phyloP scores from a whole-genome alignment of 2,329 filamentous ascomycete genomes.

The Xylaria sp. region DNA sequence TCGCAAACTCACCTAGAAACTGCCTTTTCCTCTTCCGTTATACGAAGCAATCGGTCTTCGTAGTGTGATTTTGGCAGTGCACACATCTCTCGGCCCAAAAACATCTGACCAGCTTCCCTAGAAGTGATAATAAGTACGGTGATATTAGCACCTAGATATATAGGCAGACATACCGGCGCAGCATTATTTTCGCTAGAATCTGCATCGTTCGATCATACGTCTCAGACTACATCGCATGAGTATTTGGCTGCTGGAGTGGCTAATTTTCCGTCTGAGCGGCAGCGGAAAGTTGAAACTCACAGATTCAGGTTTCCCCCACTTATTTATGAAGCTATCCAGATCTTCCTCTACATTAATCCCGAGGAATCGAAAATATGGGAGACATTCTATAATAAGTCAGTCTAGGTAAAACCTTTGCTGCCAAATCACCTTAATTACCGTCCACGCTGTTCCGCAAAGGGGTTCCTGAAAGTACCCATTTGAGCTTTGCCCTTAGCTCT shows the following conservation, averaged over 20 bases:
- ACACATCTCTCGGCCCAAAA: constrained; percentile 31
- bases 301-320: constrained; percentile 11
- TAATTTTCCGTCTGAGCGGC: no score
- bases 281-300: constrained; percentile 12
- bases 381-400: constrained; percentile 30
- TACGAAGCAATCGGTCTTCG: not conserved
- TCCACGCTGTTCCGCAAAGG: constrained; percentile 25
- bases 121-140: not conserved
- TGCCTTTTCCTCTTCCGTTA: constrained; percentile 21
- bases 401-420: not conserved
- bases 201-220: constrained; percentile 11
- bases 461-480: constrained; percentile 37
- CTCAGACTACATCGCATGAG: constrained; percentile 4
- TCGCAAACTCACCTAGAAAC: constrained; percentile 25
- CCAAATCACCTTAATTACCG: constrained; percentile 14
- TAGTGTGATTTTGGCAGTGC: constrained; percentile 20
- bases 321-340: not conserved
- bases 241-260: not conserved
- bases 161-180: constrained; percentile 33
- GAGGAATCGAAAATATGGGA: constrained; percentile 36
- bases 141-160: not conserved
- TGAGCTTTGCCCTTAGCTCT: constrained; percentile 22
- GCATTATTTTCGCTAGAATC: constrained; percentile 28
- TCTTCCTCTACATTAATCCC: constrained; percentile 17
- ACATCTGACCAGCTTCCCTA: constrained; percentile 29